Evolutionary conservation across 106 monocot genomes (phyloP), one percentile per base, ranked within the genome.

Genomic region (Alisma plantagoaquatica): DNA sequence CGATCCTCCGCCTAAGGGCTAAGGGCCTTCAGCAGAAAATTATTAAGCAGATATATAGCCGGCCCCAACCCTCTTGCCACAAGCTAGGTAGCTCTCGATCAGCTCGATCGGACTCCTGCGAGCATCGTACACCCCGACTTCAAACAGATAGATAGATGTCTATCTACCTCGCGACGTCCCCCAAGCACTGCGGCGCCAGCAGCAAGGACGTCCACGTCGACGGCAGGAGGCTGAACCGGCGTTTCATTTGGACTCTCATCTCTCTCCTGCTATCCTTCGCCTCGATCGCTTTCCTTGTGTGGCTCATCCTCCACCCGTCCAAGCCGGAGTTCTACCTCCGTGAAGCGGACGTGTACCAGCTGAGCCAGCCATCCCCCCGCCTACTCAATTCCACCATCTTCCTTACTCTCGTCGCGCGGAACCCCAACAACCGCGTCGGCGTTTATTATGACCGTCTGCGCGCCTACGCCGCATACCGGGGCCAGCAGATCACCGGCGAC

Each of bases 401-500:
- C 23, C 23, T 66, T 61, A 77, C 81, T 65, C 18, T 87, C 50
- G 33, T 60, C 46, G 50, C 81, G 28, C 65, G 61, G 29, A 87
- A 87, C 57, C 81, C 86, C 32, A 87, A 87, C 74, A 3, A 74
- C 2, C 66, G 56, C 17, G 65, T 77, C 38, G 81, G 77, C 46
- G 42, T 81, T 46, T 81, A 77, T 64, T 87, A 81, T 53, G 86
- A 87, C 48, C 20, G 18, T 15, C 50, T 87, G 1, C 67, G 60
- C 16, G 42, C 52, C 1, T 81, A 72, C 43, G 77, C 74, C 2
- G 44, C 74, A 27, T 87, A 75, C 65, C 68, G 50, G 28, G 76
- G 79, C 9, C 68, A 77, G 61, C 86, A 72, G 54, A 74, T 81
- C 49, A 74, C 81, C 22, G 64, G 23, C 20, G 77, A 80, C 29